These are phyloP conservation scores for Clonostachys byssicola DNA, from an alignment of 2,329 filamentous ascomycete species.

Conservation along the genomic window DNA sequence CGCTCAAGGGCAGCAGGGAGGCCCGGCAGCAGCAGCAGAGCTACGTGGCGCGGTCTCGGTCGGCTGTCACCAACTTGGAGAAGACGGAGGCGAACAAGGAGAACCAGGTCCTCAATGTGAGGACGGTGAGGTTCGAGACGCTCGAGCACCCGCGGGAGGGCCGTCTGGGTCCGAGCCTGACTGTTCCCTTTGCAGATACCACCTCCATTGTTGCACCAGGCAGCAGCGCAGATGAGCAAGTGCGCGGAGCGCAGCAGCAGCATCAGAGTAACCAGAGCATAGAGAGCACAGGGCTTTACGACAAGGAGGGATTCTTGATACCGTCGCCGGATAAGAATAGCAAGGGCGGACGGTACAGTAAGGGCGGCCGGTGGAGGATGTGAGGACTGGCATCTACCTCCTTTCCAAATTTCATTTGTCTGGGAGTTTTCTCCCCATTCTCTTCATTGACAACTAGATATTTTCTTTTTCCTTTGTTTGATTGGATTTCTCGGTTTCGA, in stretches of 20 bases:
- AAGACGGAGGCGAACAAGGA: slow-evolving; percentile 17
- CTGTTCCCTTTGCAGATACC: not conserved
- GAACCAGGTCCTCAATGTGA: slow-evolving; percentile 12
- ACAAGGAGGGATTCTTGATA: slow-evolving; percentile 39
- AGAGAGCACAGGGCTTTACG: slow-evolving; percentile 37
- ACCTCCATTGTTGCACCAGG: no score
- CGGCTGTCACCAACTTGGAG: not conserved
- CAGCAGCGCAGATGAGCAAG: not conserved
- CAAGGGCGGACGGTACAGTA: slow-evolving; percentile 9
- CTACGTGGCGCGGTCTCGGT: slow-evolving; percentile 2
- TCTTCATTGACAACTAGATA: no score
- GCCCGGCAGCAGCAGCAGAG: slow-evolving; percentile 6
- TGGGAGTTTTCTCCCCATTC: not conserved
- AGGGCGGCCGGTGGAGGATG: slow-evolving; percentile 16
- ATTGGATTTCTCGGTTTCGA: no score
- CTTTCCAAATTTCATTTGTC: not conserved
- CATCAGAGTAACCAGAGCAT: slow-evolving; percentile 13
- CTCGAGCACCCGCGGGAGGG: slow-evolving; percentile 6
- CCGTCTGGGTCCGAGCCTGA: slow-evolving; percentile 10
- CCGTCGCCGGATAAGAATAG: slow-evolving; percentile 30
- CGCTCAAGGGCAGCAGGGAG: slow-evolving; percentile 11
- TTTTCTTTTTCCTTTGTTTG: no score
- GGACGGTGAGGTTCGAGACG: slow-evolving; percentile 8
- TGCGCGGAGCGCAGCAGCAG: not conserved
- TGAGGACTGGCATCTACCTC: slow-evolving; percentile 6